These are phyloP conservation scores for Juncus inflexus DNA, from an alignment of 176 grass and related monocot species.

Conservation along the genomic window DNA sequence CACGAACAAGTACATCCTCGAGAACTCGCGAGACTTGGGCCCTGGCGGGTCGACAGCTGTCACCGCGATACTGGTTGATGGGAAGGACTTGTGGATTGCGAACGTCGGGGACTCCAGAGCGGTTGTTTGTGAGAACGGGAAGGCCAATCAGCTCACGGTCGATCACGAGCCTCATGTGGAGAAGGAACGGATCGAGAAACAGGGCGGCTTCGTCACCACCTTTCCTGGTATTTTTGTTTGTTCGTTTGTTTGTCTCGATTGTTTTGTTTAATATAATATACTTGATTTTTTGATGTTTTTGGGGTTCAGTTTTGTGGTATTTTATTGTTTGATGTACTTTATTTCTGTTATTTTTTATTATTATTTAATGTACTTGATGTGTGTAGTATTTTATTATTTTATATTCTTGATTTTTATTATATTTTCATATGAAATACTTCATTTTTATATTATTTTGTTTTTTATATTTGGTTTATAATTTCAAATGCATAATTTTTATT, in stretches of 20 bases:
- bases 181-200: slow-evolving; percentile 81
- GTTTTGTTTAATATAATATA: not conserved
- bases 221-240: slow-evolving; percentile 99
- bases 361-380: too few relatives aligned
- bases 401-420: too few relatives aligned
- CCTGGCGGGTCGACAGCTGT: slow-evolving; percentile 96
- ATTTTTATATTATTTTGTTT: not conserved
- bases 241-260: too few relatives aligned
- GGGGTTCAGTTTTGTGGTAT: too few relatives aligned
- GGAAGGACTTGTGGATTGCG: slow-evolving; percentile 97
- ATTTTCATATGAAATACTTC: too few relatives aligned
- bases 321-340: too few relatives aligned
- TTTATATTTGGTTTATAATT: slow-evolving; percentile 20
- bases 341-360: too few relatives aligned
- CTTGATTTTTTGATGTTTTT: too few relatives aligned
- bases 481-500: too few relatives aligned
- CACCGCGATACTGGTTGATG: slow-evolving; percentile 92
- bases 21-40: slow-evolving; percentile 74
- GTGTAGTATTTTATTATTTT: too few relatives aligned
- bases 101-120: slow-evolving; percentile 93
- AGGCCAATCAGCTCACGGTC: slow-evolving; percentile 89
- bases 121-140: slow-evolving; percentile 75
- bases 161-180: slow-evolving; percentile 91
- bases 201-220: slow-evolving; percentile 88
- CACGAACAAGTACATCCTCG: slow-evolving; percentile 91